Percentiles rank a stretch among this genome's conserved stretches.
phyloP scores from a whole-genome alignment of 2,329 filamentous ascomycete species.

The Talaromyces sp. region DNA sequence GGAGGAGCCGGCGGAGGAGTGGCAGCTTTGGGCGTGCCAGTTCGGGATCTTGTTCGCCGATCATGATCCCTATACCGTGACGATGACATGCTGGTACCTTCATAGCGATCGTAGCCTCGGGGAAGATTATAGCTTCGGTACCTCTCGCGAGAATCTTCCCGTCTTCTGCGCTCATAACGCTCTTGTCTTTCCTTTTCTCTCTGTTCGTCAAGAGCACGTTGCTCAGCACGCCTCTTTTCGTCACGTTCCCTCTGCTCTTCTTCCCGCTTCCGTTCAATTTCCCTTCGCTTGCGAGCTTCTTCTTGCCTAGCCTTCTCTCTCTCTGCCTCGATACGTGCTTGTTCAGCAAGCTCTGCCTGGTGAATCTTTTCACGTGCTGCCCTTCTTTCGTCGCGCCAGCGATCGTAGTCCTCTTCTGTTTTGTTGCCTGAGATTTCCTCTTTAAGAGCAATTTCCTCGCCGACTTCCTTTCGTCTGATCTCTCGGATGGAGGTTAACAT shows the following conservation, averaged over 20 bases:
- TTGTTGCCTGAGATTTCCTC: constrained; percentile 54
- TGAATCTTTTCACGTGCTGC: constrained; percentile 48
- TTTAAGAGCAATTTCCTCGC: constrained; percentile 50
- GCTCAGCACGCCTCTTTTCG: constrained; percentile 46
- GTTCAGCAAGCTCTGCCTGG: constrained; percentile 48
- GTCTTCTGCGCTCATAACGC: constrained; percentile 40
- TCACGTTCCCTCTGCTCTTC: constrained; percentile 45
- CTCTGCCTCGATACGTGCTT: constrained; percentile 47
- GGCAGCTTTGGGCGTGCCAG: constrained; percentile 28
- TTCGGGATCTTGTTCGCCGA: constrained; percentile 26
- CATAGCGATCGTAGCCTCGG: constrained; percentile 15
- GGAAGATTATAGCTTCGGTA: constrained; percentile 24
- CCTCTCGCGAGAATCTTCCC: constrained; percentile 39
- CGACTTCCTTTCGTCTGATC: constrained; percentile 54
- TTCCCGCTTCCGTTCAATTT: constrained; percentile 41
- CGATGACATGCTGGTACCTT: constrained; percentile 13
- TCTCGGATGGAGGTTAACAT: constrained; percentile 53
- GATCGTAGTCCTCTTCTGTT: constrained; percentile 56
- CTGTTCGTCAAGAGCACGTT: constrained; percentile 50
- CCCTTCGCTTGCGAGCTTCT: constrained; percentile 40
- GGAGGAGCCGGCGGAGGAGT: constrained; percentile 25
- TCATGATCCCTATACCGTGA: constrained; percentile 26
- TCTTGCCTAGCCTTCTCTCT: constrained; percentile 38
- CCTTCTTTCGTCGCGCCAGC: constrained; percentile 49
- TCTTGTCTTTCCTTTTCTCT: constrained; percentile 48